Base-by-base conservation (phyloP, 2,329 filamentous ascomycete genomes). In the Xylariaceae sp. region DNA sequence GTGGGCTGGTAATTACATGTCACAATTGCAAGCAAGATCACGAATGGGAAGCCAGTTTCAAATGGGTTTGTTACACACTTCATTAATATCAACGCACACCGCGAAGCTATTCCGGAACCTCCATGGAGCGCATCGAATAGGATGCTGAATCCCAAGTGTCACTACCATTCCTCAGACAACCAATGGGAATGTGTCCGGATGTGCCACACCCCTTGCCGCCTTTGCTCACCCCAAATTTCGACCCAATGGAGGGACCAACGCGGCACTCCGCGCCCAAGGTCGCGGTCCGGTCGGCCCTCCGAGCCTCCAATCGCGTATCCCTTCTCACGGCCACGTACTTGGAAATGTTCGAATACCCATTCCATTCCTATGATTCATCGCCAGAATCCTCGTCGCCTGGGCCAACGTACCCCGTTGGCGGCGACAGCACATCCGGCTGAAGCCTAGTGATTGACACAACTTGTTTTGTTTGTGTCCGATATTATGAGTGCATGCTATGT, bases 231-330 rank as follows among this genome's bases (percentile, higher is more conserved):
- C 45, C 42, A 13, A 13, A 51, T 56, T 54, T 45, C 54, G 54
- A 48, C 54, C 54, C 51, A 56, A 56, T 56, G 51, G 48, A 16
- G 18, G 50, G 45, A 22, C 45, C 31, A 33, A 42, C 11, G 22
- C 34, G 13, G 13, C 16, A 17, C 39, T 31, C 43, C 41, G 45
- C 47, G 38, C 51, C 54, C 45, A 51, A 44, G 47, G 49, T 45
- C 43, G 34, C 50, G 45, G 49, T 54, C 54, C 53, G 45, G 42
- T 42, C 53, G 50, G 53, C 3, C 22, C 45, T 53, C 53, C 49
- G 47, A 58, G 47, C 54, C 50, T 45, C 54, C 54, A 54, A 51
- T 54, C 19, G 45, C 34, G 33, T 34, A n/a, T 44, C 43, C n/a
- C 18, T 41, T 44, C 50, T 53, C 56, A 53, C 55, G 52, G 53